Base-by-base conservation (phyloP, 768 basidiomycete species). In the Lanmaoa rubissima region DNA sequence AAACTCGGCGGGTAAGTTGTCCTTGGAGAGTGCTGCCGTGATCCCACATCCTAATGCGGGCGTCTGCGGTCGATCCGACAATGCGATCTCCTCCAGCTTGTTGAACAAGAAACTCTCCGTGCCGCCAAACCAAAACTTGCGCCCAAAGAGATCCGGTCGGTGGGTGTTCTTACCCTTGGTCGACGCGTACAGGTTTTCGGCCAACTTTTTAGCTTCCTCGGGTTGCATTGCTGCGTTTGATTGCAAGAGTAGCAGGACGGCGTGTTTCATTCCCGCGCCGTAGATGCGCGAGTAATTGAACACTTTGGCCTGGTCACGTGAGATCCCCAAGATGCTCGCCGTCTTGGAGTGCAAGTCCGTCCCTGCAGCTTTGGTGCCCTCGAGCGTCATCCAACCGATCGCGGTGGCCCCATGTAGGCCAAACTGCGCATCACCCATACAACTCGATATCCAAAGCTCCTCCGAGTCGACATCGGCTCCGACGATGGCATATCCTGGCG, bases 201-300 rank as follows among this genome's bases (percentile, higher is more conserved):
- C 96, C 5, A 92, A 78, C 58, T 83, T 80, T 61, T 87, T 86
- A 2, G 96, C 96, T 60, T 87, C 74, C 50, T 90, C 87, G 1
- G 84, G 84, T 8, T 86, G 74, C 83, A 98, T 90, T 6, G 76
- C 80, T 1, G 92, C 78, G 62, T 89, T 96, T 14, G 88, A 82
- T 69, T 98, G 95, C 44, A 93, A 76, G 4, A 99, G 79, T 1
- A 98, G 81, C 11, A 94, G 82, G 7, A 93, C 78, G 2, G 95
- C 97, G 63, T 99, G 94, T 55, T 88, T 87, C 86, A 94, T 92
- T 7, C 95, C 97, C 1, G 96, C 96, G n/a, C 96, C 95, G 65
- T 98, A 98, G 63, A 99, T 97, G 36, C 96, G 86, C 43, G 96
- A 97, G 66, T 98, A 99, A 69, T 99, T 99, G 83, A 99, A 99